Conservation (phyloP, 108 stramenopile genomes). For the Cafeteria roenbergensis region DNA sequence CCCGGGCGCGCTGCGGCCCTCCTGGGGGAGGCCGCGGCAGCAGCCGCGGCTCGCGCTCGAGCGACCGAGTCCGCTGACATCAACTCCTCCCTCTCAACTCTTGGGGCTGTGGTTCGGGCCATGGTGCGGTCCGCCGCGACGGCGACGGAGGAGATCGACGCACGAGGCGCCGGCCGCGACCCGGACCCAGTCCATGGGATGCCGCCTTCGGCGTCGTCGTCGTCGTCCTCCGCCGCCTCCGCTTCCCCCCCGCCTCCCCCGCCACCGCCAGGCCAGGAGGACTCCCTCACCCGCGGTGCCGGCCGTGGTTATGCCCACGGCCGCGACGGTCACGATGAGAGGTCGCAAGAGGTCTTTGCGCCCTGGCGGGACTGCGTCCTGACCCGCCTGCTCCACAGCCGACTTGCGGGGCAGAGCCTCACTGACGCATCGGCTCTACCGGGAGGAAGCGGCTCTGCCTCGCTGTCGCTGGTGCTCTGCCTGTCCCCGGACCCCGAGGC, state of each 20-base stretch:
- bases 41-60: too few species aligned
- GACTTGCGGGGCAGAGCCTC: background rate
- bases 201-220: too few species aligned
- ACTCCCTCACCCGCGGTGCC: background rate
- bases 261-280: background rate
- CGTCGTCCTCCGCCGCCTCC: too few species aligned
- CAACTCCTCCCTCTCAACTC: conserved; percentile 1
- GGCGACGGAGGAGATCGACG: background rate
- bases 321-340: background rate
- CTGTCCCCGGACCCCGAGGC: background rate
- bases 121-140: background rate
- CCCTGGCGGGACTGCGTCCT: conserved; percentile 4
- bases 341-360: background rate
- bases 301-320: background rate
- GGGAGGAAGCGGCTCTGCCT: background rate
- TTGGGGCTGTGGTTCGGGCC: background rate
- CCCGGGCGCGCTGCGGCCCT: background rate
- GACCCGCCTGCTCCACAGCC: background rate
- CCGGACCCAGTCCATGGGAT: too few species aligned
- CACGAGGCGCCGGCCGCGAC: background rate
- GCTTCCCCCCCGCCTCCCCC: too few species aligned
- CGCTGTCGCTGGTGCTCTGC: conserved; percentile 1
- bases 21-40: too few species aligned
- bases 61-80: conserved; percentile 1
- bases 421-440: background rate